Evolutionary conservation across 495 filamentous ascomycete species (phyloP).

Genomic region (Immersiella caudata): DNA sequence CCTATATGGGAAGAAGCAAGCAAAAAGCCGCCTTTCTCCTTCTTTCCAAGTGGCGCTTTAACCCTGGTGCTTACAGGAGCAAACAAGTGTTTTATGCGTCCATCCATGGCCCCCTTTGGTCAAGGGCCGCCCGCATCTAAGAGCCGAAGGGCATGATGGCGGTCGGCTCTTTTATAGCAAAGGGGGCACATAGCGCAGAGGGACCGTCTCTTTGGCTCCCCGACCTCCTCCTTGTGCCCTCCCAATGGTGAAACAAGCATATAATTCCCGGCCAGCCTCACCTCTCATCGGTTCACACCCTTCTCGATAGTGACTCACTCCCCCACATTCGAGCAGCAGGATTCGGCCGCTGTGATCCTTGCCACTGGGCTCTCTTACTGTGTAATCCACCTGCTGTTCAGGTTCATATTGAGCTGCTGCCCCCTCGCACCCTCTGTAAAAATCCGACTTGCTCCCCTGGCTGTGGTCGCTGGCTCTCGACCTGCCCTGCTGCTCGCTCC

Average conservation of each 20-base stretch:
- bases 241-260: conserved; percentile 36
- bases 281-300: conserved; percentile 25
- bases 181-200: background rate
- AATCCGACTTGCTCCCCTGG: conserved; percentile 16
- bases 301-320: conserved; percentile 36
- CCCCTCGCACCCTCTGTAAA: conserved; percentile 12
- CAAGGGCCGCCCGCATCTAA: background rate
- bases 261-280: conserved; percentile 34
- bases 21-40: conserved; percentile 9
- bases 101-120: background rate
- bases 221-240: conserved; percentile 14
- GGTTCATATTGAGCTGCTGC: conserved; percentile 34
- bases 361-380: conserved; percentile 21
- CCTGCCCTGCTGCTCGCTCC: background rate
- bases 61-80: conserved; percentile 7
- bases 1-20: background rate
- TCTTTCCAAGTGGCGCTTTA: conserved; percentile 1
- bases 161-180: background rate
- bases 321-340: conserved; percentile 31
- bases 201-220: conserved; percentile 12
- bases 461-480: conserved; percentile 33
- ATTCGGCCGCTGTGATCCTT: conserved; percentile 35
- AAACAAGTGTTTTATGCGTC: conserved; percentile 14
- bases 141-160: conserved; percentile 1
- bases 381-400: conserved; percentile 19